Evolutionary conservation across 768 basidiomycete genomes (phyloP), one percentile per base, ranked within the genome.

Genomic region (Dentipellis fragilis): DNA sequence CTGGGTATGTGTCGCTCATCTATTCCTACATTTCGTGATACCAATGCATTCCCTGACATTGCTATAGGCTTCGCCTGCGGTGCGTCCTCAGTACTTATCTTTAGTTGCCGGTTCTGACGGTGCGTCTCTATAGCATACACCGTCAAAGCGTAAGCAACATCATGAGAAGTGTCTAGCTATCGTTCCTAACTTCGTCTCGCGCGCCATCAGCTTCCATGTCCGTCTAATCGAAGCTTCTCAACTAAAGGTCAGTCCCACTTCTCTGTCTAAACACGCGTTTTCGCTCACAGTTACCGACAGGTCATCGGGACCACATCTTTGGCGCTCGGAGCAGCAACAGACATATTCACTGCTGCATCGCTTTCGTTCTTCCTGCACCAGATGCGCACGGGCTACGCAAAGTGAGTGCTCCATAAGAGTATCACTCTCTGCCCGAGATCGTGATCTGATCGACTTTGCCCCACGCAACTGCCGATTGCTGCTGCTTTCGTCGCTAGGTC

Each of bases 311-410:
- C 71, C 19, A 35, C 75, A 4, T 71, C 81, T 0, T 71, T 86
- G 2, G 73, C 69, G n/a, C 58, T 76, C 17, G 78, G 80, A 1
- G 72, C 77, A 39, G 35, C 71, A 6, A 77, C 79, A 6, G 84
- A 86, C 63, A 60, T 79, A 4, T 56, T 72, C 36, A 82, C 78
- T 35, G 79, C 84, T 4, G 65, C 62, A 0, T 69, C 80, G 2
- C 72, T 85, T 10, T 79, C 75, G 57, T 80, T 66, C 59, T 83
- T 79, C 67, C 68, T 85, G 59, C 75, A 77, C 54, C 72, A 63
- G 51, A 71, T 84, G 59, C 73, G 80, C 46, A 79, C 79, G 1
- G 79, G 75, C 16, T 74, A 77, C 57, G 62, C 67, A 54, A 65
- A 69, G 80, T 75, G 62, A 35, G 71, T 19, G 14, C 23, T 29